phyloP scores from a whole-genome alignment of 768 basidiomycete genomes.

The Steccherinum ochraceum region DNA sequence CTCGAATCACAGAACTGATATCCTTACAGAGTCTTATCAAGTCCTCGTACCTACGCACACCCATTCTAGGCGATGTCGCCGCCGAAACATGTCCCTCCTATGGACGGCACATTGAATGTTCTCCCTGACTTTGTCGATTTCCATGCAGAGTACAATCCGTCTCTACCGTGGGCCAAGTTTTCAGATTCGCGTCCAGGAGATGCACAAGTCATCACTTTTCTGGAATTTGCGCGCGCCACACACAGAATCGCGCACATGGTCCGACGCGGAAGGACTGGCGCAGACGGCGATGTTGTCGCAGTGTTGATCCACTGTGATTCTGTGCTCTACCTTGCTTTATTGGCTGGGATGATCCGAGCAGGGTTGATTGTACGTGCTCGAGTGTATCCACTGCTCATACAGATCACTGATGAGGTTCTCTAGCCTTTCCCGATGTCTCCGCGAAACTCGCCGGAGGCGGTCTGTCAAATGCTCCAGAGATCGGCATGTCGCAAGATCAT shows the following conservation, averaged over 20 bases:
- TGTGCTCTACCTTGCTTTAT: not conserved
- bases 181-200: not conserved
- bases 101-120: slow-evolving; percentile 3
- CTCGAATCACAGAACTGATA: too few species aligned
- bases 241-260: slow-evolving; percentile 5
- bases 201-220: not conserved
- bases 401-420: not conserved
- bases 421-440: slow-evolving; percentile 31
- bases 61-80: not conserved
- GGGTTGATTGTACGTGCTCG: slow-evolving; percentile 7
- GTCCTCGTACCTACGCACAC: too few species aligned
- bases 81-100: slow-evolving; percentile 1
- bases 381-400: not conserved
- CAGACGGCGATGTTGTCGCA: slow-evolving; percentile 3
- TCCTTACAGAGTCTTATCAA: too few species aligned
- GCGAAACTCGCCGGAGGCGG: slow-evolving; percentile 29
- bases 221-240: slow-evolving; percentile 1
- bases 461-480: slow-evolving; percentile 29
- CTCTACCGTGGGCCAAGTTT: slow-evolving; percentile 1
- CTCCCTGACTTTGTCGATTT: slow-evolving; percentile 7
- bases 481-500: slow-evolving; percentile 34
- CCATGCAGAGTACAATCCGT: slow-evolving; percentile 4
- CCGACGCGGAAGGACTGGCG: not conserved
- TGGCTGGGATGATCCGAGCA: slow-evolving; percentile 3
- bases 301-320: slow-evolving; percentile 4